Conservation (phyloP, 306 rosid species). For the Rosa rugosa region DNA sequence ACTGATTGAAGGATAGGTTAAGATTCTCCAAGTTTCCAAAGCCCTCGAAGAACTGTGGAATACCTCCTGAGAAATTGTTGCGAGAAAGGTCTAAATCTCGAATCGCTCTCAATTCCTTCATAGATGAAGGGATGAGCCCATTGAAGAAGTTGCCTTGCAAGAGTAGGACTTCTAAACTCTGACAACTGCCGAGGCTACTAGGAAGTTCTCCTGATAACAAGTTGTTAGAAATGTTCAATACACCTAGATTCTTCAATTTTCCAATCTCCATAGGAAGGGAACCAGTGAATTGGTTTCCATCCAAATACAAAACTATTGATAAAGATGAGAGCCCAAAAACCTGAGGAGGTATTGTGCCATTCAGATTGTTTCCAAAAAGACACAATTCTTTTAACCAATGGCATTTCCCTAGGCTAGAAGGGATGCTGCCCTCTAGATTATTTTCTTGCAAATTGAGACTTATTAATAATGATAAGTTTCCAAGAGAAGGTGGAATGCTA, state of each 20-base stretch:
- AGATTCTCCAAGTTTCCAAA: background rate
- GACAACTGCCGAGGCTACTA: background rate
- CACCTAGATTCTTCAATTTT: background rate
- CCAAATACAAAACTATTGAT: background rate
- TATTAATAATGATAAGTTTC: background rate
- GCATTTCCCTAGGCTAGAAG: background rate
- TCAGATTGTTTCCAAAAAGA: background rate
- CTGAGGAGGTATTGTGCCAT: background rate
- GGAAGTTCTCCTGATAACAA: background rate
- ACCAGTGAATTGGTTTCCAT: background rate
- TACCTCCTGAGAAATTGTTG: background rate
- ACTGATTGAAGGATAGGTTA: background rate
- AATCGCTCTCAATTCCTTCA: background rate
- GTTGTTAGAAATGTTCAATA: background rate
- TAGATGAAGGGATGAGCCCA: background rate
- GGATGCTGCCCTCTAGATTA: background rate
- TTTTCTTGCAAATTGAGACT: rapidly evolving
- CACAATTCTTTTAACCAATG: background rate
- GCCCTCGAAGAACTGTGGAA: background rate
- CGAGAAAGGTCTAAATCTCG: background rate
- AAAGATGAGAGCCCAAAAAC: background rate
- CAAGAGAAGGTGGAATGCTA: background rate
- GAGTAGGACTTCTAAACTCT: background rate
- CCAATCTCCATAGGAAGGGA: background rate
- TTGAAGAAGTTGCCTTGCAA: background rate